Percentiles rank a stretch among this genome's conserved stretches.
These are phyloP conservation scores for Fusarium miscanthi DNA, from an alignment of 2,329 filamentous ascomycete species.

Conservation along the genomic window DNA sequence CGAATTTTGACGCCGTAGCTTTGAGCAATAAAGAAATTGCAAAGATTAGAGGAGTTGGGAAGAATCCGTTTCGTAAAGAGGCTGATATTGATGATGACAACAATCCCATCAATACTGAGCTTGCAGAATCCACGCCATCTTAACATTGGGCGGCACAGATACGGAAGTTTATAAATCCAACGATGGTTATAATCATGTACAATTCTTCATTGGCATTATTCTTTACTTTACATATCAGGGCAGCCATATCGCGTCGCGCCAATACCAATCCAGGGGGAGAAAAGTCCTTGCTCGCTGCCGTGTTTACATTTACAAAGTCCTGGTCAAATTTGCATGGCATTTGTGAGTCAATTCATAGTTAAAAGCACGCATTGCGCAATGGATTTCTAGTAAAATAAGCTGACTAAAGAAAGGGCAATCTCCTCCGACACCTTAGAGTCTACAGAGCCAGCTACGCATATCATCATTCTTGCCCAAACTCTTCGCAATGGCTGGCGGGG, in stretches of 20 bases:
- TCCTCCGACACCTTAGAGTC: constrained; percentile 40
- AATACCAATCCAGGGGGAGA: not conserved
- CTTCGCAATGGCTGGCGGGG: not conserved
- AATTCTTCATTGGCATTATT: not conserved
- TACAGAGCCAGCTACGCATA: constrained; percentile 42
- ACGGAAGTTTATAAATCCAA: not conserved
- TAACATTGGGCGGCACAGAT: not conserved
- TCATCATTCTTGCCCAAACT: constrained; percentile 16
- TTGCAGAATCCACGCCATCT: constrained; percentile 10
- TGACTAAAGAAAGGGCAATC: constrained; percentile 39
- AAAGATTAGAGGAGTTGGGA: constrained; percentile 54
- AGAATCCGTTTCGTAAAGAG: constrained; percentile 63
- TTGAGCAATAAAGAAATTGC: constrained; percentile 62
- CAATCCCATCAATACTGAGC: constrained; percentile 53
- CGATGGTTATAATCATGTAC: not conserved
- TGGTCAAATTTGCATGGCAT: not conserved
- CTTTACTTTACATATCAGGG: not conserved
- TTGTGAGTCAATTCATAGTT: not conserved
- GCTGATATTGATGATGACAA: constrained; percentile 56
- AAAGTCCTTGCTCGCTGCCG: not conserved
- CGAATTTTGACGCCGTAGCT: constrained; percentile 61
- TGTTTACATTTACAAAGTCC: not conserved
- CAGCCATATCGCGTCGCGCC: not conserved
- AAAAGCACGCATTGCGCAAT: constrained; percentile 26
- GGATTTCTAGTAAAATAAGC: constrained; percentile 36